Evolutionary conservation across 305 asterid genomes (phyloP).

Genomic region (Fraxinus dipetala): DNA sequence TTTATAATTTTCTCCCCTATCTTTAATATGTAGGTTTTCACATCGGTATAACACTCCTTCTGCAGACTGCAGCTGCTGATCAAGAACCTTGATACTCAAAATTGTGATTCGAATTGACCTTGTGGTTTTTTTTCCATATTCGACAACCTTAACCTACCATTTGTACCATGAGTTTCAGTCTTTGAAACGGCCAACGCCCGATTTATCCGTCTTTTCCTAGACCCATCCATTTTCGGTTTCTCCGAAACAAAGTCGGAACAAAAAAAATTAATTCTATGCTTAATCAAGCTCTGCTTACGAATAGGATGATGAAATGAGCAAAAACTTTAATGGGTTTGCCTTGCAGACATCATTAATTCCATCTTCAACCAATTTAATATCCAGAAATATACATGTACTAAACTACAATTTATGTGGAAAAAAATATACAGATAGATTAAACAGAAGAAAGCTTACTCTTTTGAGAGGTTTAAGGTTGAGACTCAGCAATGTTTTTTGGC

Average conservation of each 20-base stretch:
- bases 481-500: background rate
- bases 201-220: slow-evolving; percentile 25
- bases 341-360: slow-evolving; percentile 57
- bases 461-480: background rate
- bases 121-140: slow-evolving; percentile 34
- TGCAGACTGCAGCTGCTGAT: too few species aligned
- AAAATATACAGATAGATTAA: background rate
- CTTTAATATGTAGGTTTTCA: too few species aligned
- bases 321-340: slow-evolving; percentile 48
- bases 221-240: slow-evolving; percentile 23
- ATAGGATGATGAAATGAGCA: slow-evolving; percentile 33
- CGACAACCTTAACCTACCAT: slow-evolving; percentile 41
- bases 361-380: slow-evolving; percentile 24
- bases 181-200: slow-evolving; percentile 46
- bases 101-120: slow-evolving; percentile 36
- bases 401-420: background rate
- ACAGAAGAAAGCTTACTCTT: background rate
- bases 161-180: slow-evolving; percentile 35
- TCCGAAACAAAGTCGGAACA: slow-evolving; percentile 28
- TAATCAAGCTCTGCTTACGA: slow-evolving; percentile 19
- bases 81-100: too few species aligned
- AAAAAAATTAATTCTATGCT: slow-evolving; percentile 23
- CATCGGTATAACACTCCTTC: too few species aligned
- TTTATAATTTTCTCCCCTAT: too few species aligned
- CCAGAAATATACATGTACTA: background rate